Percentiles rank a stretch among this genome's conserved stretches.
phyloP scores from a whole-genome alignment of 2,329 filamentous ascomycete genomes.

The Pseudopithomyces maydicus region DNA sequence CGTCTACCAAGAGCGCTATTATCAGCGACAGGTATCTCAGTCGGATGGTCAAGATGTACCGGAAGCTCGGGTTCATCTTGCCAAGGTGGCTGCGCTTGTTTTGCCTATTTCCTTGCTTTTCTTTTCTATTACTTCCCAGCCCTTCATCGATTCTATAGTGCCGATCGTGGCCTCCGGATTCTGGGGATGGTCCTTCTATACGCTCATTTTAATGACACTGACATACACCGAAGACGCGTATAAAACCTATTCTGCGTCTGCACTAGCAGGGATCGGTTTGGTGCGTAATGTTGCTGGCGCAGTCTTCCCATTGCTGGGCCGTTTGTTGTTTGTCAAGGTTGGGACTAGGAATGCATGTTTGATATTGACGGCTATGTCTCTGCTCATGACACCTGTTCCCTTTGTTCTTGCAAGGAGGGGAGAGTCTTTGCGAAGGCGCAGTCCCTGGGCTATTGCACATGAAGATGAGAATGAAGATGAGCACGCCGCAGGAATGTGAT shows the following conservation, averaged over 20 bases:
- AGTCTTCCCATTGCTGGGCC: slow-evolving; percentile 38
- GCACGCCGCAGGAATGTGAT: background rate
- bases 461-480: slow-evolving; percentile 36
- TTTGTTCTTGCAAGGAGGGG: slow-evolving; percentile 42
- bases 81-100: slow-evolving; percentile 47
- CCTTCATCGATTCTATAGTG: slow-evolving; percentile 44
- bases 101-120: slow-evolving; percentile 40
- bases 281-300: slow-evolving; percentile 46
- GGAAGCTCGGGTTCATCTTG: slow-evolving; percentile 50
- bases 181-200: slow-evolving; percentile 58
- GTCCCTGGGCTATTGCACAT: slow-evolving; percentile 47
- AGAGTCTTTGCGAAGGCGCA: slow-evolving; percentile 39
- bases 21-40: slow-evolving; percentile 42
- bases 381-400: slow-evolving; percentile 38
- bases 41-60: slow-evolving; percentile 44
- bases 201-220: slow-evolving; percentile 56
- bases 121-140: slow-evolving; percentile 43
- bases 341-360: slow-evolving; percentile 39
- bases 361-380: slow-evolving; percentile 33
- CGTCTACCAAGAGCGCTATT: slow-evolving; percentile 52
- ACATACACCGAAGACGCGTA: slow-evolving; percentile 57
- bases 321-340: slow-evolving; percentile 33
- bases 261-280: slow-evolving; percentile 49
- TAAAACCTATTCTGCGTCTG: slow-evolving; percentile 50
- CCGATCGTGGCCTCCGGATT: slow-evolving; percentile 56